phyloP scores from a whole-genome alignment of 2,329 filamentous ascomycete genomes.

The Verticillium zaregamsianum region DNA sequence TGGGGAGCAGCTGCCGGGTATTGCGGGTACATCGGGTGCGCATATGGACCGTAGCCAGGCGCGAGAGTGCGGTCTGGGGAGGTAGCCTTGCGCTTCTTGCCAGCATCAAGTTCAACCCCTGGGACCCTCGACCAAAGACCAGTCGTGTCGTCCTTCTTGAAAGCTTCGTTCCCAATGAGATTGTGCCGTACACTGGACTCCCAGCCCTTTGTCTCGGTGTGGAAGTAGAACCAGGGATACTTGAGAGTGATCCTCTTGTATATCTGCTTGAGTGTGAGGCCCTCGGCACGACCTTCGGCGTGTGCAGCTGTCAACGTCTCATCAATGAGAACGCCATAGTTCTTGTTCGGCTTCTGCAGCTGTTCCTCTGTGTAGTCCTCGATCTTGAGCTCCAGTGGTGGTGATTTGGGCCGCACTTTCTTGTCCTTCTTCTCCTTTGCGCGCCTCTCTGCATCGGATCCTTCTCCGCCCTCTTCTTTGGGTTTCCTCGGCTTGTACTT shows the following conservation, averaged over 20 bases:
- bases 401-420: conserved; percentile 56
- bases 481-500: conserved; percentile 62
- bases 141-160: conserved; percentile 53
- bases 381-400: conserved; percentile 50
- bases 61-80: conserved; percentile 45
- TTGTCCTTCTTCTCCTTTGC: conserved; percentile 57
- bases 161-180: conserved; percentile 58
- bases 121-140: conserved; percentile 55
- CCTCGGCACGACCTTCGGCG: conserved; percentile 41
- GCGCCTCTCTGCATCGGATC: conserved; percentile 52
- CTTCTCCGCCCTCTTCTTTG: conserved; percentile 51
- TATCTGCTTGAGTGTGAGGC: conserved; percentile 55
- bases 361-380: conserved; percentile 55
- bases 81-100: conserved; percentile 54
- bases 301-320: conserved; percentile 53
- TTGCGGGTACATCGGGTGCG: conserved; percentile 21
- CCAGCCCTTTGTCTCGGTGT: conserved; percentile 60
- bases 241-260: conserved; percentile 57
- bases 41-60: conserved; percentile 25
- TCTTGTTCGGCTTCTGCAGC: conserved; percentile 58
- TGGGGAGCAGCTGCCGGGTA: conserved; percentile 22
- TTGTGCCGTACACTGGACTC: conserved; percentile 63
- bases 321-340: conserved; percentile 57
- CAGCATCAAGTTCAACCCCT: conserved; percentile 55
- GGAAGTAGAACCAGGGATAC: conserved; percentile 58